Percentiles rank a stretch among this genome's conserved stretches.
Evolutionary conservation across 192 early-diverging fungal genomes (phyloP).

Genomic region (Gonapodya prolifera): DNA sequence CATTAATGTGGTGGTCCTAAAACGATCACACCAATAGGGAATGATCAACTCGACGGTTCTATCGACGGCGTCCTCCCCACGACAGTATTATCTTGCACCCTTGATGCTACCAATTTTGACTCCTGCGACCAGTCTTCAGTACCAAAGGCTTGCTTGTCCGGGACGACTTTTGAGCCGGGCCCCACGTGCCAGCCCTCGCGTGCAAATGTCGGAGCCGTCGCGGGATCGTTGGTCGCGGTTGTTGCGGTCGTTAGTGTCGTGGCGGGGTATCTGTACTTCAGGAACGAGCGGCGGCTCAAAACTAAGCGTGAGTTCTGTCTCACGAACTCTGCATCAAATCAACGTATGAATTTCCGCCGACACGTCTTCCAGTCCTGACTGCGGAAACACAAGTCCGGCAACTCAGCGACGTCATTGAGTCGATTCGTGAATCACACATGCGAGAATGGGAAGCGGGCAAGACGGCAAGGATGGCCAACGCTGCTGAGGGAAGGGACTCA

Average conservation of each 20-base stretch:
- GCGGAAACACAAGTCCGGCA: background rate
- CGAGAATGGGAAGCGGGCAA: background rate
- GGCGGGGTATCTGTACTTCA: background rate
- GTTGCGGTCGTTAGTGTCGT: background rate
- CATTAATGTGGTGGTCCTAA: background rate
- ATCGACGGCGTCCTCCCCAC: background rate
- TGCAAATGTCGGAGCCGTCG: background rate
- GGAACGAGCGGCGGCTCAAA: background rate
- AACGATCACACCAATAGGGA: background rate
- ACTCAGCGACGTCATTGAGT: no score
- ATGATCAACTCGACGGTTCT: background rate
- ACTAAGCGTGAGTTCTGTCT: background rate
- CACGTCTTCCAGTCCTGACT: background rate
- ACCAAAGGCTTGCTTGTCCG: background rate
- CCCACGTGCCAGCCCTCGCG: background rate
- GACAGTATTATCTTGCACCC: background rate
- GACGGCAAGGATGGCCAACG: background rate
- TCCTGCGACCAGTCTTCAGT: background rate
- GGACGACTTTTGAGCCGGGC: background rate
- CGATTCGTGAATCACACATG: background rate
- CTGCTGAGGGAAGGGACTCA: background rate
- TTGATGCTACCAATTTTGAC: background rate
- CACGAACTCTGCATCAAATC: background rate
- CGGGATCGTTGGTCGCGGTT: background rate
- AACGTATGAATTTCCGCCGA: background rate